phyloP scores from a whole-genome alignment of 148 eudicot species.

The Amaranthus hypochondriacus region DNA sequence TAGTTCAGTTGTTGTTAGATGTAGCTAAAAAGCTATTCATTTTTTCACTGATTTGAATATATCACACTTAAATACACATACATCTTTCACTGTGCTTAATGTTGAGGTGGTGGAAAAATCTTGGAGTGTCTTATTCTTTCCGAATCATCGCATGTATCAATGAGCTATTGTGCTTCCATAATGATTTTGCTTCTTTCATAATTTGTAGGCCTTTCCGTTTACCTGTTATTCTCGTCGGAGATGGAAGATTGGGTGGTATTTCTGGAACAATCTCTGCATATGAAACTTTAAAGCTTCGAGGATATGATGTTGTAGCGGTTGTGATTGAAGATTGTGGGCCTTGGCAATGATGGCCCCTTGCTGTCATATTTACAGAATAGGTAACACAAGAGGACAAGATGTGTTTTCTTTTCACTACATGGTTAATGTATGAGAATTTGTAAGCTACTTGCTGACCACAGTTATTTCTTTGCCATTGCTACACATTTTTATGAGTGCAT shows the following conservation, averaged over 20 bases:
- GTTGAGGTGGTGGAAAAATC: not conserved
- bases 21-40: too few relatives aligned
- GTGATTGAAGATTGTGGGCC: conserved; percentile 82
- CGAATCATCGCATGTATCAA: not conserved
- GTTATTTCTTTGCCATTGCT: not conserved
- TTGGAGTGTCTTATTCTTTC: not conserved
- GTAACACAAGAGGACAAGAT: conserved; percentile 30
- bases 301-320: conserved; percentile 88
- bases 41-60: too few relatives aligned
- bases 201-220: conserved; percentile 70
- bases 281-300: conserved; percentile 84
- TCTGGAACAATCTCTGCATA: conserved; percentile 90
- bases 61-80: not conserved
- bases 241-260: conserved; percentile 94
- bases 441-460: not conserved
- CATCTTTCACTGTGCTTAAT: not conserved
- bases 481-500: not conserved
- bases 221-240: conserved; percentile 91
- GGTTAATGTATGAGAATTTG: not conserved
- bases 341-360: conserved; percentile 63
- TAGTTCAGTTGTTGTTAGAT: too few relatives aligned
- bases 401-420: not conserved
- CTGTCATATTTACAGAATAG: conserved; percentile 61
- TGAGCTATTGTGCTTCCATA: not conserved
- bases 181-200: conserved; percentile 19